phyloP scores from a whole-genome alignment of 345 rosid genomes.

The Hibiscus syriacus region DNA sequence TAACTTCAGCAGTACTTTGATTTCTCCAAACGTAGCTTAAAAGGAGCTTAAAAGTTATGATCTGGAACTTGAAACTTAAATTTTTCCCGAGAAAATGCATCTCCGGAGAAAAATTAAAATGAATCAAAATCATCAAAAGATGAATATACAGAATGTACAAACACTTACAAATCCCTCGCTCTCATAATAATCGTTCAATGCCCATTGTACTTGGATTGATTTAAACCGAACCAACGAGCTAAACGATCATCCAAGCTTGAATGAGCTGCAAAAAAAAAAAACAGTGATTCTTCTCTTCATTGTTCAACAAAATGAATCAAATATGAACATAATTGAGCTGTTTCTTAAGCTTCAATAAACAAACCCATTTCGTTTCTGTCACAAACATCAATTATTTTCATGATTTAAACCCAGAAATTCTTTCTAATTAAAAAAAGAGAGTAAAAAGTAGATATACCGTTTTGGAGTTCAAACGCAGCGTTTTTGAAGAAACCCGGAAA shows the following conservation, averaged over 20 bases:
- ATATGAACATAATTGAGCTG: too few relatives aligned
- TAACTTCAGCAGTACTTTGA: background rate
- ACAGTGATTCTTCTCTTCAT: background rate
- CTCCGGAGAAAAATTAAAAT: background rate
- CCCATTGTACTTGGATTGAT: constrained; percentile 99
- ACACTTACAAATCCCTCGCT: constrained; percentile 67
- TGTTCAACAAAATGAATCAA: background rate
- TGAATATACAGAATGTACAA: background rate
- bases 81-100: background rate
- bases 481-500: constrained; percentile 61
- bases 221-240: constrained; percentile 95
- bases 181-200: constrained; percentile 84
- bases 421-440: background rate
- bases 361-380: too few relatives aligned
- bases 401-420: background rate
- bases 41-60: background rate
- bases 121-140: background rate
- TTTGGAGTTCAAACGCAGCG: constrained; percentile 60
- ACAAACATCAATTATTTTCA: background rate
- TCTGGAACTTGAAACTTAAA: background rate
- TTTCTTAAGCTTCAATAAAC: too few relatives aligned
- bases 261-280: constrained; percentile 49
- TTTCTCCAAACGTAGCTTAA: constrained; percentile 15
- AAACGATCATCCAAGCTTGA: constrained; percentile 91
- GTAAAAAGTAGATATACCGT: background rate